Percentiles rank a stretch among this genome's conserved stretches.
These are phyloP conservation scores for Camellia oleifera DNA, from an alignment of 179 eudicot genomes.

Conservation along the genomic window DNA sequence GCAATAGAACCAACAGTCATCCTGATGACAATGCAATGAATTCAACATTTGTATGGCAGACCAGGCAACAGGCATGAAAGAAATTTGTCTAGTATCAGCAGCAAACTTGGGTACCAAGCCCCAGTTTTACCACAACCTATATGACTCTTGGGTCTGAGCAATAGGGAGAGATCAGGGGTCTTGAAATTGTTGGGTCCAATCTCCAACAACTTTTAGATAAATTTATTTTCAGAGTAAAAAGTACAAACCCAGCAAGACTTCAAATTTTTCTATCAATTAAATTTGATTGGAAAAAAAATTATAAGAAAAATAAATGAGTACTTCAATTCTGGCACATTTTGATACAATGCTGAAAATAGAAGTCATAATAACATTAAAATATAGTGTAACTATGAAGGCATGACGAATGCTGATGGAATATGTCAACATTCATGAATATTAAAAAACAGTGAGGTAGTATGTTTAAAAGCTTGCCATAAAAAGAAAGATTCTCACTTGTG, in stretches of 20 bases:
- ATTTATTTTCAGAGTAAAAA: background rate
- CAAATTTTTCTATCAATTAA: background rate
- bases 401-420: background rate
- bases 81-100: background rate
- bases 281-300: background rate
- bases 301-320: background rate
- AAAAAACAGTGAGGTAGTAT: slow-evolving; percentile 4
- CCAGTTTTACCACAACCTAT: too few species aligned
- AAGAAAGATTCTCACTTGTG: slow-evolving; percentile 44
- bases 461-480: background rate
- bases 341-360: background rate
- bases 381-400: background rate
- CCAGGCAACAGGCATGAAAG: background rate
- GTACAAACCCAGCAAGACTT: background rate
- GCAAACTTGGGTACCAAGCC: too few species aligned
- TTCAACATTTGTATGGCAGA: background rate
- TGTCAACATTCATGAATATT: background rate
- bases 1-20: background rate
- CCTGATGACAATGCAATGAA: background rate
- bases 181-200: background rate
- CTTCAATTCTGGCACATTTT: background rate
- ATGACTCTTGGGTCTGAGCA: too few species aligned
- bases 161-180: too few species aligned
- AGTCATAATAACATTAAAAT: background rate
- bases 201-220: background rate